These are phyloP conservation scores for Physcomitrellopsis africana DNA, from an alignment of 225 moss, liverwort and hornwort species.

Conservation along the genomic window DNA sequence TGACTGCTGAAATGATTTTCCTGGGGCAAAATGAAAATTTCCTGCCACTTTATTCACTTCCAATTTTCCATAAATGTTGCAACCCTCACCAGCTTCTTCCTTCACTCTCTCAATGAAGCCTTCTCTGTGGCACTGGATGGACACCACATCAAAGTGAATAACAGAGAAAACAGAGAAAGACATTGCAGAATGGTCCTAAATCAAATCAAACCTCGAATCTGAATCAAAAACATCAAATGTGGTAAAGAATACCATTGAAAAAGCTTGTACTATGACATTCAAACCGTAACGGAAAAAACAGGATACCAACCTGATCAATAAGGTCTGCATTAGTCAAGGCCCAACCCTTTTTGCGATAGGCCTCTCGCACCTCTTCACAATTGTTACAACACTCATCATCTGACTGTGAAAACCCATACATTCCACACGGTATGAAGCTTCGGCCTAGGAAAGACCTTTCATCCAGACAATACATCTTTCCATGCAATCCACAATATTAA, in stretches of 20 bases:
- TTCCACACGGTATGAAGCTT: slow-evolving; percentile 25
- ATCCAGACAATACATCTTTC: slow-evolving; percentile 10
- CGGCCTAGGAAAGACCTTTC: background rate
- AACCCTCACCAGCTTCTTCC: slow-evolving; percentile 98
- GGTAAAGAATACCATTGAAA: background rate
- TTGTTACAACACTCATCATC: slow-evolving; percentile 98
- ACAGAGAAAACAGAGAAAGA: slow-evolving; percentile 26
- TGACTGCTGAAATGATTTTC: slow-evolving; percentile 97
- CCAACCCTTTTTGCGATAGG: slow-evolving; percentile 98
- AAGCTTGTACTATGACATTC: background rate
- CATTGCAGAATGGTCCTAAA: background rate
- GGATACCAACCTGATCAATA: slow-evolving; percentile 72
- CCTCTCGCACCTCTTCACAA: slow-evolving; percentile 99
- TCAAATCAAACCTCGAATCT: slow-evolving; percentile 16
- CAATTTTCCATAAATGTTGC: slow-evolving; percentile 92
- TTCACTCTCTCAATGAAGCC: slow-evolving; percentile 92
- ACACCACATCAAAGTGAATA: slow-evolving; percentile 26
- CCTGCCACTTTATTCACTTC: slow-evolving; percentile 99
- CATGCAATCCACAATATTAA: background rate
- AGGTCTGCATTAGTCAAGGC: slow-evolving; percentile 82
- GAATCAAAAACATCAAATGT: background rate
- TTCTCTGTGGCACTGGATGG: slow-evolving; percentile 92
- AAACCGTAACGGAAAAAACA: background rate
- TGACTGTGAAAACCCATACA: slow-evolving; percentile 47
- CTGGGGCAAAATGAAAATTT: slow-evolving; percentile 98